phyloP scores from a whole-genome alignment of 192 early-diverging fungal species.

The Fimicolochytrium jonesii region DNA sequence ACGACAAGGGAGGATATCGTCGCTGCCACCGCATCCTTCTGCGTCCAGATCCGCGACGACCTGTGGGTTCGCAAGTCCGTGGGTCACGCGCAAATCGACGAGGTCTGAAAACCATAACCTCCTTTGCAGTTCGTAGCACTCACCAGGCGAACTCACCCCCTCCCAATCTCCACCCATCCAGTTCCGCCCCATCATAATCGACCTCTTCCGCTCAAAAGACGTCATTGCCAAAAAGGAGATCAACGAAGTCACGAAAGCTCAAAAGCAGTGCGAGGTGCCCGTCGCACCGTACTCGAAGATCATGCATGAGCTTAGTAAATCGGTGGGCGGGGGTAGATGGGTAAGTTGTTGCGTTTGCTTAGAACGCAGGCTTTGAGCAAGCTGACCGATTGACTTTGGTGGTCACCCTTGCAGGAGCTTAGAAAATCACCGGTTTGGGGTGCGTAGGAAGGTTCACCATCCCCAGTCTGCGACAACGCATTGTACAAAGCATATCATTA shows the following conservation, averaged over 20 bases:
- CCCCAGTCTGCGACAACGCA: too few relatives aligned
- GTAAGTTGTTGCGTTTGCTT: constrained; percentile 3
- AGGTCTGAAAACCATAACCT: not conserved
- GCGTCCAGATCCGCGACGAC: not conserved
- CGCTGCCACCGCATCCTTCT: too few relatives aligned
- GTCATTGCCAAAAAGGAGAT: constrained; percentile 20
- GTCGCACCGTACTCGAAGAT: constrained; percentile 1
- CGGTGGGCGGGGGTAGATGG: constrained; percentile 7
- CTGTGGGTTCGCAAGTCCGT: not conserved
- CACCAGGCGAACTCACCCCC: not conserved
- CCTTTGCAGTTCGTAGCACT: not conserved
- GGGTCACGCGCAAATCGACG: not conserved
- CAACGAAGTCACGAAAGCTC: constrained; percentile 9
- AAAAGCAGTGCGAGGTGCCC: constrained; percentile 8
- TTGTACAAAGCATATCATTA: too few relatives aligned
- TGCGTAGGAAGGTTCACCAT: too few relatives aligned
- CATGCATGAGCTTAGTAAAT: constrained; percentile 8
- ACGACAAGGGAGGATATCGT: too few relatives aligned
- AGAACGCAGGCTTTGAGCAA: too few relatives aligned
- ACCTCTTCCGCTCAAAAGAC: constrained; percentile 17
- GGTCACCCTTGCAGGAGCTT: too few relatives aligned
- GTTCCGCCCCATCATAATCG: constrained; percentile 24
- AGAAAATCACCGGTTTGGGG: too few relatives aligned
- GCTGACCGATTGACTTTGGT: too few relatives aligned
- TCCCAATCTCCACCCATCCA: not conserved